Evolutionary conservation across 192 early-diverging fungal species (phyloP), one percentile per base, ranked within the genome.

Genomic region (Coemansia sp.): DNA sequence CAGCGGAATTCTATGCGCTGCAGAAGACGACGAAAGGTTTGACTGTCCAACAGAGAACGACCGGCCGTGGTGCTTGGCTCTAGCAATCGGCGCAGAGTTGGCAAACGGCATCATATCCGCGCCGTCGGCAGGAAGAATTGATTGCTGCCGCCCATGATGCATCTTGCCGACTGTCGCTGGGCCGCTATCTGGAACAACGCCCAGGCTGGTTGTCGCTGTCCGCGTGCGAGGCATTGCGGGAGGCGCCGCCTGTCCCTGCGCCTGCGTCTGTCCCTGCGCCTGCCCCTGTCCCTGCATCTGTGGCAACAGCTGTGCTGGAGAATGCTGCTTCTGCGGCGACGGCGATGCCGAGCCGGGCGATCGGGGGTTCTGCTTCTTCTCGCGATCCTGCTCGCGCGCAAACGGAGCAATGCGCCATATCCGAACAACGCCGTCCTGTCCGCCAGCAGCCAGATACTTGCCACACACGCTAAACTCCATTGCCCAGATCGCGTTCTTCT

Each of bases 401-500:
- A 74, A 72, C 18, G 72, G 69, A 25, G 59, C 64, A 29, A 86
- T 43, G 39, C 75, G 70, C 92, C 92, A 94, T 3, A 94, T 82
- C 30, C 87, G 68, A 30, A 94, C 68, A 25, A 88, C 63, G 59
- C 84, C 85, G 74, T 88, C 87, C 67, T 93, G 89, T n/a, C 92
- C 90, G 64, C 88, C 93, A 8, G 83, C 80, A n/a, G 91, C 93
- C 61, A 94, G 59, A 68, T 90, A 94, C 66, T 75, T 74, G 23
- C 93, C 93, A 76, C 87, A 87, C 33, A 86, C 82, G 69, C 90
- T 94, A 61, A 94, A 94, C 53, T 89, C 79, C 75, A 92, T 75
- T 7, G 86, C 72, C 91, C 92, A 95, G 26, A 94, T 71, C 0
- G 90, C 85, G 7, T 67, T 71, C 45, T 62, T 71, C 55, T 57